Base-by-base conservation (phyloP, 2,329 filamentous ascomycete genomes). In the Fusarium abutilonis region DNA sequence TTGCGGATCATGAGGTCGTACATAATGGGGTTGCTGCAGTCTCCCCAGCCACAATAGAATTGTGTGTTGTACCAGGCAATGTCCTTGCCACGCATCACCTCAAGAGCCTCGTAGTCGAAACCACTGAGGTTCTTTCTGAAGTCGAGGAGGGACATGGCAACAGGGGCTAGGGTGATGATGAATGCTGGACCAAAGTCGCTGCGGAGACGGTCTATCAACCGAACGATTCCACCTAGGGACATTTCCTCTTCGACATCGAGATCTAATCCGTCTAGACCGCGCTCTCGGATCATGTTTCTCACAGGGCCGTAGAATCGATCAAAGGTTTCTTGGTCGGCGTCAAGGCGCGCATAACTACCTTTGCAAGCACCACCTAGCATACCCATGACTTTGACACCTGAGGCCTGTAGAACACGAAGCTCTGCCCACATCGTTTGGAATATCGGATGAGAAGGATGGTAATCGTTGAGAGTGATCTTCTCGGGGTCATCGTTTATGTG, bases 1-100 rank as follows among this genome's bases (percentile, higher is more conserved):
- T 82, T 80, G 13, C 79, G 78, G 9, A 86, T 65, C 47, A 86
- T 80, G 45, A 74, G 66, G 52, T 85, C 79, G 70, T 84, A 87
- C 72, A 80, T 78, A 36, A 72, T 51, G 0, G 82, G 76, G 26
- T 70, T 79, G 41, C 69, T 74, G 57, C 82, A 77, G 64, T 82
- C 80, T 9, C 92, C 92, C 88, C 92, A 97, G 2, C 92, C 92
- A 72, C 91, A 95, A 81, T 97, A 97, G 76, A 97, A 96, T 72
- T 97, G 93, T 6, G 89, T 83, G 72, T 97, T 97, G 75, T 97
- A 97, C 86, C 92, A 97, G 3, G 83, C 82, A 26, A 97, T 90
- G 39, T 89, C 83, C 14, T 75, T 76, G 1, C 89, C 88, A 6
- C 86, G 81, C 74, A 86, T 82, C 10, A 83, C 80, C 73, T 96